Conservation (phyloP, 148 eudicot genomes). For the Camellia granthamiana region DNA sequence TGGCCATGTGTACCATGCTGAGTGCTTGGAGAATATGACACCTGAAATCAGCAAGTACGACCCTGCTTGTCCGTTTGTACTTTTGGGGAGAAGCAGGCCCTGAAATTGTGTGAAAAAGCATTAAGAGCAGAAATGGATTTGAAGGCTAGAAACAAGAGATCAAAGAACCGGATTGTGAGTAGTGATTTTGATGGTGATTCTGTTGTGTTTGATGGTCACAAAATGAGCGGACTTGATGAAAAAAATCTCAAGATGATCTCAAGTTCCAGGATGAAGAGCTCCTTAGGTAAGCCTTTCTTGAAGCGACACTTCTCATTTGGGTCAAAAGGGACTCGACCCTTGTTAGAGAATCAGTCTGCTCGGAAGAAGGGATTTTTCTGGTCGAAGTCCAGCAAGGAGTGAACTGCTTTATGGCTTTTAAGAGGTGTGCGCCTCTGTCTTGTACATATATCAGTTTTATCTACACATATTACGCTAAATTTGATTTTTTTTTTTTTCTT, state of each 20-base stretch:
- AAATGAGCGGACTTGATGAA: constrained; percentile 38
- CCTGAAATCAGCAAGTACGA: constrained; percentile 80
- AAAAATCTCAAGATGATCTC: constrained; percentile 51
- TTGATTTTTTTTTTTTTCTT: neutral
- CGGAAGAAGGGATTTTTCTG: constrained; percentile 76
- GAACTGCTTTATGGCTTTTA: constrained; percentile 28
- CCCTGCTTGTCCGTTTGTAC: constrained; percentile 93
- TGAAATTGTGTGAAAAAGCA: constrained; percentile 65
- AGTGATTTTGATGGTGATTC: constrained; percentile 37
- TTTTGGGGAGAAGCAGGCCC: constrained; percentile 71
- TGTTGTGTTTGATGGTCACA: constrained; percentile 49
- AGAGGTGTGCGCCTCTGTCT: constrained; percentile 3
- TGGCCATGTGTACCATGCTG: constrained; percentile 92
- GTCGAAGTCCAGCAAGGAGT: constrained; percentile 76
- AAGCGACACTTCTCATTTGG: constrained; percentile 85
- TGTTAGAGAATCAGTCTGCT: constrained; percentile 40
- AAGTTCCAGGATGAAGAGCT: constrained; percentile 67
- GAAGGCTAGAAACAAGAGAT: constrained; percentile 51
- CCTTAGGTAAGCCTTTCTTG: constrained; percentile 66
- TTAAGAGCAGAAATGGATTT: constrained; percentile 64
- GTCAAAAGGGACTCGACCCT: constrained; percentile 45
- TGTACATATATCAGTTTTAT: neutral
- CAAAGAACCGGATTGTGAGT: constrained; percentile 49
- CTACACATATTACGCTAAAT: neutral
- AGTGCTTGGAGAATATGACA: constrained; percentile 86